These are phyloP conservation scores for Xylaria acuta DNA, from an alignment of 495 filamentous ascomycete genomes.

Conservation along the genomic window DNA sequence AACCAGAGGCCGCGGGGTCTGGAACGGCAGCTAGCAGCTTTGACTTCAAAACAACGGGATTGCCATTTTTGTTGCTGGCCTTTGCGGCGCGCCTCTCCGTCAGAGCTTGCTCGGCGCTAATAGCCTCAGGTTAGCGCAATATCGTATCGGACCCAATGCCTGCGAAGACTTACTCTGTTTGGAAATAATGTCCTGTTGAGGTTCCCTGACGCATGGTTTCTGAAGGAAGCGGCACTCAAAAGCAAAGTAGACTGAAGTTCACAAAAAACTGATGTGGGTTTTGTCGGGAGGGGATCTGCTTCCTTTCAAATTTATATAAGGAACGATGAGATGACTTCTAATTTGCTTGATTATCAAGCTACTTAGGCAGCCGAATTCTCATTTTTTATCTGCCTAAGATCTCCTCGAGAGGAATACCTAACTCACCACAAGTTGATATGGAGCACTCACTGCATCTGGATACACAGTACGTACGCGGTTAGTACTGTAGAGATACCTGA, in stretches of 20 bases:
- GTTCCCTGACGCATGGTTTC: conserved; percentile 36
- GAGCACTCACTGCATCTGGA: no score
- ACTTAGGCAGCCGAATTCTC: conserved; percentile 9
- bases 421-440: not conserved
- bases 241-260: not conserved
- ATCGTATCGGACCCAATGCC: conserved; percentile 9
- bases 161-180: conserved; percentile 71
- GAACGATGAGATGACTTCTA: not conserved
- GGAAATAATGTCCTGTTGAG: conserved; percentile 73
- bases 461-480: no score
- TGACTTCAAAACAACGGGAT: conserved; percentile 78
- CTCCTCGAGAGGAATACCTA: not conserved
- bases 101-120: conserved; percentile 74
- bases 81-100: conserved; percentile 77
- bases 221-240: conserved; percentile 4
- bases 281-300: not conserved
- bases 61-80: conserved; percentile 80
- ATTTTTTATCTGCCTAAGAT: not conserved
- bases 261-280: not conserved
- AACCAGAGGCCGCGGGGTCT: conserved; percentile 66
- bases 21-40: conserved; percentile 81
- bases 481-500: no score
- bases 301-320: not conserved
- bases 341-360: not conserved
- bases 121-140: conserved; percentile 23